Percentiles rank a stretch among this genome's conserved stretches.
These are phyloP conservation scores for Panicum miliaceum DNA, from an alignment of 176 grass and related monocot genomes.

Conservation along the genomic window DNA sequence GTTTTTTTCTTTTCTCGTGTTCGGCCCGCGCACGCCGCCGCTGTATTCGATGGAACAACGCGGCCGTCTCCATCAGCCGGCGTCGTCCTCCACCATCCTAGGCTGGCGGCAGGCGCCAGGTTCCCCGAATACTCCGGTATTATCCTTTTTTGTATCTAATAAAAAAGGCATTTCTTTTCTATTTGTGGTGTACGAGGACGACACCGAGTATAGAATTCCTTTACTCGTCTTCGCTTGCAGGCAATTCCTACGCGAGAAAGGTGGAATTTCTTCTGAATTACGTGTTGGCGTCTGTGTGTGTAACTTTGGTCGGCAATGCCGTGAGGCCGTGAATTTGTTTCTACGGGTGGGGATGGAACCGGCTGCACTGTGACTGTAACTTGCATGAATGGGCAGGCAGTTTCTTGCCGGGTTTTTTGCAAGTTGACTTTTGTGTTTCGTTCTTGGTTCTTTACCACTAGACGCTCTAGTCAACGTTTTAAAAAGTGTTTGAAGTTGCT, in stretches of 20 bases:
- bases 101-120: conserved; percentile 12
- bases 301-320: conserved; percentile 38
- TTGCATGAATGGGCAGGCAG: background rate
- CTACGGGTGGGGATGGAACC: background rate
- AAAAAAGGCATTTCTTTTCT: background rate
- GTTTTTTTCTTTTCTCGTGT: conserved; percentile 26
- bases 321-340: background rate
- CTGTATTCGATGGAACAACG: conserved; percentile 33
- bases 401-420: background rate
- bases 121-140: background rate
- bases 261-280: background rate
- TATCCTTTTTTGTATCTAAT: background rate
- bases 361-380: background rate
- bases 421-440: conserved; percentile 22
- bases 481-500: background rate
- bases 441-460: conserved; percentile 21
- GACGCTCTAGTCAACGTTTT: background rate
- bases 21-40: conserved; percentile 38
- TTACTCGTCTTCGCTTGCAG: background rate
- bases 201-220: background rate
- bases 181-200: background rate
- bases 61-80: conserved; percentile 39
- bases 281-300: background rate
- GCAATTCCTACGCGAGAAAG: background rate
- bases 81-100: background rate